Evolutionary conservation across 1,284 basidiomycete species (phyloP).

Genomic region (Anthracocystis walkeri): DNA sequence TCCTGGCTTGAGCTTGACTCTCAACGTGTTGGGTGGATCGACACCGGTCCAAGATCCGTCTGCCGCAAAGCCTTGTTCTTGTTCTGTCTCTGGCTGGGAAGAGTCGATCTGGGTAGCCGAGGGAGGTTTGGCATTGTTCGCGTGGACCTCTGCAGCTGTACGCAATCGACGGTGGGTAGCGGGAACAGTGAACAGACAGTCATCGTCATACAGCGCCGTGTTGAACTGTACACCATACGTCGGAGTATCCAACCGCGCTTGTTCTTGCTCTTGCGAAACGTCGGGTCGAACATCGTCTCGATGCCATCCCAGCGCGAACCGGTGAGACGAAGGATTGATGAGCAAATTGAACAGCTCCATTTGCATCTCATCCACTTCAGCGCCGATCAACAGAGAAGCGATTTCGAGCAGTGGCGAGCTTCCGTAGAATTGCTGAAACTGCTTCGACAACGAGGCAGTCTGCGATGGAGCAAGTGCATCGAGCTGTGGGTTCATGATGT

Average conservation of each 20-base stretch:
- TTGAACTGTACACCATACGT: slow-evolving; percentile 86
- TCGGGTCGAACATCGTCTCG: slow-evolving; percentile 80
- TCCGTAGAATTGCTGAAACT: slow-evolving; percentile 49
- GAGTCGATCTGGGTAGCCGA: slow-evolving; percentile 21
- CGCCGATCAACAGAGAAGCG: slow-evolving; percentile 41
- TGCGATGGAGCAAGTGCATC: slow-evolving; percentile 69
- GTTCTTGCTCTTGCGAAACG: slow-evolving; percentile 78
- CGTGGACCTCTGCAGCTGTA: slow-evolving; percentile 73
- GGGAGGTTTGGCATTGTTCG: slow-evolving; percentile 52
- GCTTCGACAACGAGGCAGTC: slow-evolving; percentile 3
- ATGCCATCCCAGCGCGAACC: slow-evolving; percentile 85
- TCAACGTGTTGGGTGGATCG: slow-evolving; percentile 75
- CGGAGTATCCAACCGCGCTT: slow-evolving; percentile 75
- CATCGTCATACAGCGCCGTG: slow-evolving; percentile 80
- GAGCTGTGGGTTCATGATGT: slow-evolving; percentile 73
- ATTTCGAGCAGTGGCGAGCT: slow-evolving; percentile 49
- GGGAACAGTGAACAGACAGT: slow-evolving; percentile 81
- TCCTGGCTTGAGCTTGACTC: slow-evolving; percentile 76
- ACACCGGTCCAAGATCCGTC: slow-evolving; percentile 75
- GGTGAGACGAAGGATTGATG: slow-evolving; percentile 78
- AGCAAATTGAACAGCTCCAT: slow-evolving; percentile 83
- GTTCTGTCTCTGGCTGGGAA: neutral
- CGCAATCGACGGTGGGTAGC: slow-evolving; percentile 77
- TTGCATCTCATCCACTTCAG: slow-evolving; percentile 30
- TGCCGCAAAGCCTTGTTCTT: slow-evolving; percentile 63